Percentiles rank a stretch among this genome's conserved stretches.
Evolutionary conservation across 768 basidiomycete genomes (phyloP).

Genomic region (Clavaria fumosa): DNA sequence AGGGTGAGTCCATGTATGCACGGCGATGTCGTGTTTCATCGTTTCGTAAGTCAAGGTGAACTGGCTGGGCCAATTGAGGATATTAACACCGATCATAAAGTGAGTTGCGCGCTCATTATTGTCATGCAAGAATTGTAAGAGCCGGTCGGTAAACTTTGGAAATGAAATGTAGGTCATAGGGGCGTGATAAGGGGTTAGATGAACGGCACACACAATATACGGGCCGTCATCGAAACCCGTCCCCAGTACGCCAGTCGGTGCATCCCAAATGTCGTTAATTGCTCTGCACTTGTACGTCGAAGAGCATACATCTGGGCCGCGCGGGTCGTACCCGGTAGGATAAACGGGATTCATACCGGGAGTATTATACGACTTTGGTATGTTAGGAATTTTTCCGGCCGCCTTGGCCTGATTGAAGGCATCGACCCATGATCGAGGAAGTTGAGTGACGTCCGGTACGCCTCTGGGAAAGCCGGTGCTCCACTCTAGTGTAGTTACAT

Average conservation of each 20-base stretch:
- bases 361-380: slow-evolving; percentile 32
- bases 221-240: slow-evolving; percentile 78
- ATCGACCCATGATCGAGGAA: slow-evolving; percentile 59
- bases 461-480: slow-evolving; percentile 38
- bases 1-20: slow-evolving; percentile 60
- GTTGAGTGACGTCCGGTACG: slow-evolving; percentile 28
- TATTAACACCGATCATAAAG: slow-evolving; percentile 79
- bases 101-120: slow-evolving; percentile 66
- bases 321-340: slow-evolving; percentile 28
- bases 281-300: slow-evolving; percentile 53
- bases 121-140: slow-evolving; percentile 52
- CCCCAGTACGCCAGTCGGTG: slow-evolving; percentile 51
- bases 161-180: slow-evolving; percentile 5
- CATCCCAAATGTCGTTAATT: slow-evolving; percentile 57
- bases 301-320: slow-evolving; percentile 50
- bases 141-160: too few relatives aligned
- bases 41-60: slow-evolving; percentile 39
- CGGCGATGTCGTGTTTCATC: slow-evolving; percentile 29
- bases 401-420: slow-evolving; percentile 52
- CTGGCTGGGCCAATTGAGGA: slow-evolving; percentile 36
- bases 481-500: slow-evolving; percentile 33
- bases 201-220: slow-evolving; percentile 20
- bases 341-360: slow-evolving; percentile 28
- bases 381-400: slow-evolving; percentile 58
- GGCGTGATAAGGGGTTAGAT: not conserved